Percentiles rank a stretch among this genome's conserved stretches.
Conservation (phyloP, 1,139 yeast genomes). For the Protomyces arabidopsidicola region DNA sequence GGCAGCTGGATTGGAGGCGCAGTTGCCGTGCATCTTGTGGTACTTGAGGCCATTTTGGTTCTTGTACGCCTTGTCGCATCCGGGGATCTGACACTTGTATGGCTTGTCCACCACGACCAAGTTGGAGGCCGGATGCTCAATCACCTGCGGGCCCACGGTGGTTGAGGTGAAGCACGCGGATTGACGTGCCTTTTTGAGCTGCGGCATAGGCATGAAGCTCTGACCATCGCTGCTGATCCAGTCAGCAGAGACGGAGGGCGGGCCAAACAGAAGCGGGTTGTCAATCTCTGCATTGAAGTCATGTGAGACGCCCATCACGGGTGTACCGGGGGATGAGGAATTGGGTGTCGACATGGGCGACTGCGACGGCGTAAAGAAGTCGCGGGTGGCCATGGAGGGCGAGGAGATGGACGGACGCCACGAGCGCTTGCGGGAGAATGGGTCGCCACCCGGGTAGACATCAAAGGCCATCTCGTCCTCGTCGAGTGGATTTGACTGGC, state of each 20-base stretch:
- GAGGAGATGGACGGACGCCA: conserved; percentile 21
- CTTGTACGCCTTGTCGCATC: conserved; percentile 95
- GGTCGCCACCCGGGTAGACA: conserved; percentile 4
- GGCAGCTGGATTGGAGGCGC: conserved; percentile 24
- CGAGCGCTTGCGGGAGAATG: conserved; percentile 10
- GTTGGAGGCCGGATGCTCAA: conserved; percentile 33
- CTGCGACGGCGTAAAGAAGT: conserved; percentile 27
- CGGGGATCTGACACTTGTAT: conserved; percentile 94
- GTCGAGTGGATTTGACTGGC: conserved; percentile 6
- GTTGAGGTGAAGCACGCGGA: not conserved
- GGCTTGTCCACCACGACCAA: conserved; percentile 60
- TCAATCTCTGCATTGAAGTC: conserved; percentile 20
- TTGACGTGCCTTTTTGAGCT: conserved; percentile 11
- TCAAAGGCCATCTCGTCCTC: conserved; percentile 22
- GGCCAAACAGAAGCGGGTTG: conserved; percentile 25
- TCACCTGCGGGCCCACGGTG: conserved; percentile 36
- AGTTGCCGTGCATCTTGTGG: conserved; percentile 86
- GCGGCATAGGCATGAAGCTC: conserved; percentile 1
- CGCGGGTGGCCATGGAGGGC: conserved; percentile 29
- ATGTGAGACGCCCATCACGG: conserved; percentile 19
- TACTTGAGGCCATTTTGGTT: conserved; percentile 96
- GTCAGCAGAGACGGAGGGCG: conserved; percentile 29
- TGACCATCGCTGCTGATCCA: conserved; percentile 25
- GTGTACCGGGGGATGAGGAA: conserved; percentile 29
- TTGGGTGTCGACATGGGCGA: conserved; percentile 30